Evolutionary conservation across 192 early-diverging fungal genomes (phyloP), one percentile per base, ranked within the genome.

Genomic region (Coemansia sp.): DNA sequence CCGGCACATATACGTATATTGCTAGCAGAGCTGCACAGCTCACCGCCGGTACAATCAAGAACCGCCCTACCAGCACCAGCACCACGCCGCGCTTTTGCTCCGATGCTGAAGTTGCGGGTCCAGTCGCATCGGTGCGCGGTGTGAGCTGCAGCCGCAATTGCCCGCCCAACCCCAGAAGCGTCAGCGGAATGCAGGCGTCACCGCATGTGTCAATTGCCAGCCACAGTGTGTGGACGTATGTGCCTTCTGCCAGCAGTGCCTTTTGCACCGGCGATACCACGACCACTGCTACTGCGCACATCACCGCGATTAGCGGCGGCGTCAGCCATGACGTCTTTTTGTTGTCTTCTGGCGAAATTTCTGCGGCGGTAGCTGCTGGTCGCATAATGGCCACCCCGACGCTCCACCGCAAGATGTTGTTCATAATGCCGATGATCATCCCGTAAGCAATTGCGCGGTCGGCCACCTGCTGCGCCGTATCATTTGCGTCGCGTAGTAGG

Each of bases 331-430:
- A 49, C 18, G 26, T 19, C 23, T 61, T 20, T 6, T 22, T 52
- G 18, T 29, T 27, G 32, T 55, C 29, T 16, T n/a, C 54, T 10
- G 22, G 54, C 16, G 14, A n/a, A 35, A 18, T 35, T 7, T 22
- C 54, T 13, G 10, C 54, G n/a, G 54, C 16, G 27, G 69, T 9
- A 35, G 32, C 32, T 35, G 32, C 23, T 12, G 69, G 74, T 3
- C 64, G 64, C 57, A 91, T 69, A 5, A 88, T 73, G 2, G 77
- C 73, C 41, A 86, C 88, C 58, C 89, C 89, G 13, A 88, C 84
- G 18, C 88, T 89, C 89, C 89, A 92, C 26, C 89, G 85, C 24
- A 89, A 41, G 10, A 92, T 63, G 69, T 92, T 91, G 60, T 86
- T 85, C 71, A 91, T 87, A 48, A 91, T 84, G 29, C 84, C 85